Base-by-base conservation (phyloP, 1,284 basidiomycete genomes). In the Polyporus tsugae region DNA sequence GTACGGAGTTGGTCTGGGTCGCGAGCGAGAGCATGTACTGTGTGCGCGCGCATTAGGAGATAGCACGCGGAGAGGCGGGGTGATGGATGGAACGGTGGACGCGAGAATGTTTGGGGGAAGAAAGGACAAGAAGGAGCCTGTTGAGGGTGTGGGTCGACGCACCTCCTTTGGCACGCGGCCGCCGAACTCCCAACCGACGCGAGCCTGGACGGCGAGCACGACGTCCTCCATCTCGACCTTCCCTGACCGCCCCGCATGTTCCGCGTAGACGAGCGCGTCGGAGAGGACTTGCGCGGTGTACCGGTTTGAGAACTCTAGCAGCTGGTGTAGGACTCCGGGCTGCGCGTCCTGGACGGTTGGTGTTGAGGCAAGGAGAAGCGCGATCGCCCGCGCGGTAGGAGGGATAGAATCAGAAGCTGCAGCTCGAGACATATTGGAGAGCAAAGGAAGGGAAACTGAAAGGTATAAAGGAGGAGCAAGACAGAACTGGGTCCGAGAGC, bases 111-210 rank as follows among this genome's bases (percentile, higher is more conserved):
- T 7, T 9, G 2, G 19, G 57, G 35, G 25, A 17, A 9, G 15
- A 4, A 42, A 42, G 13, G 41, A 42, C 29, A 22, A 19, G 55
- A 6, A 41, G 25, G 42, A 42, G 29, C 17, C 4, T 7, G 33
- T 5, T 15, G 59, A 42, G 15, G 15, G 13, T n/a, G 41, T 5
- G 22, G 22, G 17, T 6, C 36, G 41, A 84, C 87, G 75, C 73
- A 98, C 97, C 88, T 99, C 98, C 81, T 99, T 96, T 0, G 97
- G 96, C 25, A 98, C 92, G 15, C 95, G 88, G 36, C 95, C 95
- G 38, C 94, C 95, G 79, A 97, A 95, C 79, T 96, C 95, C 90
- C 96, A 96, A 61, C 97, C 96, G 17, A 97, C 95, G 64, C 96
- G 88, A 35, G 95, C 93, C 79, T 98, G 96, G 25, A 99, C 94